Evolutionary conservation across 2,329 filamentous ascomycete species (phyloP), one percentile per base, ranked within the genome.

Genomic region (Grosmannia serpens): DNA sequence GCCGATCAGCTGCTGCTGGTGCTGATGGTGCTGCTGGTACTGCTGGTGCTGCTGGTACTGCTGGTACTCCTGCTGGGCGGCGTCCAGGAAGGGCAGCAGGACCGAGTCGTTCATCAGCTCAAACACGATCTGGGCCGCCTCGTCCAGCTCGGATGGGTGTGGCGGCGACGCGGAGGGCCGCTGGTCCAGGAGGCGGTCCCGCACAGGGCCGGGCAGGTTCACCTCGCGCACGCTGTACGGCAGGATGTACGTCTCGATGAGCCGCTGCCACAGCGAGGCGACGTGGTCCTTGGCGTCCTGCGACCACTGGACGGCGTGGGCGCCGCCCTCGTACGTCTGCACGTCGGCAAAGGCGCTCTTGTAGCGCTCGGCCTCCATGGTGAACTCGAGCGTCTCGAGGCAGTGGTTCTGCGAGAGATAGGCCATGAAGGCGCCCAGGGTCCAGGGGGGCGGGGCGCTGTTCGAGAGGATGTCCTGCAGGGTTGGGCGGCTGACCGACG

Each of bases 91-190:
- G 0, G 92, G 91, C 0, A 96, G 85, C 56, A 97, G 78, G 0
- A 97, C 89, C 4, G 91, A 96, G 70, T 97, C 94, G 66, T 96
- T 95, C 91, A 99, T 97, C 58, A 99, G 77, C 65, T 97, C 94
- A 70, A 92, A 91, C 47, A 96, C 89, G 61, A 96, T 95, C 62
- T 82, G 81, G 27, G 95, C 88, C 24, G 94, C 91, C 55, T 88
- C 82, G 61, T 95, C 87, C 20, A 99, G 77, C 58, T 85, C 82
- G 47, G 86, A 82, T 1, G 94, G 91, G 60, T 83, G 75, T 6
- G 86, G 87, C 8, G 92, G 90, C 0, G 77, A 74, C 1, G 75
- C 71, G 17, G 79, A 72, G 61, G 76, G 77, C 9, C 83, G 79
- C 47, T 87, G 77, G 49, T 77, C 77, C 38, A 97, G 77, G 26